Percentiles rank a stretch among this genome's conserved stretches.
phyloP scores from a whole-genome alignment of 352 stramenopile genomes.

The Pythium phragmitis region DNA sequence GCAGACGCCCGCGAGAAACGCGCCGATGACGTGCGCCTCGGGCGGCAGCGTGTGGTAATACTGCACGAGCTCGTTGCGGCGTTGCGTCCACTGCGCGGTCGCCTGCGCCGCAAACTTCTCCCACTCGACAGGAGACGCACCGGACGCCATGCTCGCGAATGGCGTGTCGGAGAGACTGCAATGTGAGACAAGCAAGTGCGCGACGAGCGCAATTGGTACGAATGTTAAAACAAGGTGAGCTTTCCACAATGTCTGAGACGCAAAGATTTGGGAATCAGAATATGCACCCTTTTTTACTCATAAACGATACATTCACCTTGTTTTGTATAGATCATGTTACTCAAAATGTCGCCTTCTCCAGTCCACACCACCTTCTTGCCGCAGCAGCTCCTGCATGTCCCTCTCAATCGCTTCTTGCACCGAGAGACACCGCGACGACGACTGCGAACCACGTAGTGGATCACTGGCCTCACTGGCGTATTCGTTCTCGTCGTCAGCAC shows the following conservation, averaged over 20 bases:
- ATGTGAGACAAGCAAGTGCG: slow-evolving; percentile 5
- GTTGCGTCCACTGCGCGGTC: slow-evolving; percentile 15
- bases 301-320: slow-evolving; percentile 2
- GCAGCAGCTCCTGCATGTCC: slow-evolving; percentile 37
- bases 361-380: slow-evolving; percentile 17
- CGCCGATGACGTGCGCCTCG: slow-evolving; percentile 39
- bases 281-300: neutral
- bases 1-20: slow-evolving; percentile 55
- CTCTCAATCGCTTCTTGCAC: slow-evolving; percentile 39
- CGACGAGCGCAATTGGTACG: slow-evolving; percentile 11
- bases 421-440: slow-evolving; percentile 20
- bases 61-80: slow-evolving; percentile 7
- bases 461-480: neutral
- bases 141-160: neutral
- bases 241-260: no score
- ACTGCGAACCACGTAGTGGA: neutral
- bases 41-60: slow-evolving; percentile 37
- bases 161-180: slow-evolving; percentile 2
- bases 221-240: slow-evolving; percentile 13
- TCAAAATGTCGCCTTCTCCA: neutral
- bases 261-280: no score
- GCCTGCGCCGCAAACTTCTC: slow-evolving; percentile 22
- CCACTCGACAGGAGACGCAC: slow-evolving; percentile 15
- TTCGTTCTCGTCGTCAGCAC: neutral
- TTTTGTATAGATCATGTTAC: slow-evolving; percentile 4